phyloP scores from a whole-genome alignment of 352 stramenopile species.

The Phytophthora niederhauseri region DNA sequence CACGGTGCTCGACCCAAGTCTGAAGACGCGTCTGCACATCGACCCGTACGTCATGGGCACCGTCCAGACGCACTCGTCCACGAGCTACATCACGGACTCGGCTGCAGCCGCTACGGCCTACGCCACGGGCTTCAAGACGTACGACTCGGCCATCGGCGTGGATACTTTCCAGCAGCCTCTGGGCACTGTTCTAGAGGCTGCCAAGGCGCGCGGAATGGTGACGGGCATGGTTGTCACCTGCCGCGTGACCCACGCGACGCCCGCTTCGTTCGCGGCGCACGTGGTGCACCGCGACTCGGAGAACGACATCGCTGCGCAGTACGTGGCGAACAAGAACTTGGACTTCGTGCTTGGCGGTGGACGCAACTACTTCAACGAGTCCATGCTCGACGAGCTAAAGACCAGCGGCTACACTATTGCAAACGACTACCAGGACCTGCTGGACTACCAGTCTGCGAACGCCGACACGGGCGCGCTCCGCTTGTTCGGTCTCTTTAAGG shows the following conservation, averaged over 20 bases:
- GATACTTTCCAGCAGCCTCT: slow-evolving; percentile 57
- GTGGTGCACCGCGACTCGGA: slow-evolving; percentile 60
- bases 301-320: slow-evolving; percentile 60
- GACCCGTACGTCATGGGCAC: slow-evolving; percentile 60
- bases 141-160: slow-evolving; percentile 52
- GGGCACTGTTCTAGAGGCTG: slow-evolving; percentile 57
- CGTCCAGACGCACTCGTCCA: slow-evolving; percentile 68
- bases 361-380: slow-evolving; percentile 57
- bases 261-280: slow-evolving; percentile 61
- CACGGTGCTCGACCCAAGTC: slow-evolving; percentile 56
- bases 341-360: slow-evolving; percentile 69
- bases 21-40: slow-evolving; percentile 67
- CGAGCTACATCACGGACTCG: slow-evolving; percentile 71
- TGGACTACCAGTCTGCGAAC: slow-evolving; percentile 59
- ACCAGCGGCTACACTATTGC: slow-evolving; percentile 42
- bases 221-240: slow-evolving; percentile 73
- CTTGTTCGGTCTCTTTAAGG: slow-evolving; percentile 63
- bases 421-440: slow-evolving; percentile 58
- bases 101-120: slow-evolving; percentile 62
- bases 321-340: slow-evolving; percentile 70
- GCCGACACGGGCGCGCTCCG: slow-evolving; percentile 57
- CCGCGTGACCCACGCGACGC: slow-evolving; percentile 59
- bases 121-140: slow-evolving; percentile 64
- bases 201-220: slow-evolving; percentile 63
- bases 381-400: slow-evolving; percentile 35